Base-by-base conservation (phyloP, 2,329 filamentous ascomycete genomes). In the Hysterium pulicare region DNA sequence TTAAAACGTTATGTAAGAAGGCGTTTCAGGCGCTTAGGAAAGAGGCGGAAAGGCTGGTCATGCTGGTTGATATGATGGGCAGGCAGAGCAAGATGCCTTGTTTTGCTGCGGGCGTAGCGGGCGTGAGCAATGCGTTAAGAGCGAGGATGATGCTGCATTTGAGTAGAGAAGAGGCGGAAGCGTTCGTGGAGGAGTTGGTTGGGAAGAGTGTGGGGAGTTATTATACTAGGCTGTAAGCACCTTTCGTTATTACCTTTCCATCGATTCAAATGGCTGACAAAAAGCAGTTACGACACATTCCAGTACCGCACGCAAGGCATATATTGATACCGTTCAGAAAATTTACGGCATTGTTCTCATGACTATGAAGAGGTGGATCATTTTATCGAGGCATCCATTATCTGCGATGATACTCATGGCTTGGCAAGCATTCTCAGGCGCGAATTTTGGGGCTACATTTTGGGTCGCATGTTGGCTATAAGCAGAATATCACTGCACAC, bases 261-360 rank as follows among this genome's bases (percentile, higher is more conserved):
- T 15, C 9, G 9, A 5, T 23, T 17, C 7, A 23, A 17, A 16
- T 34, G 11, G 41, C 51, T 64, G 38, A 59, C 42, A 22, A 10
- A 4, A 28, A 30, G 8, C 48, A 88, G 85, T 68, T 89, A 90
- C 60, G 86, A 90, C 68, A 88, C 86, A 48, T 91, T 90, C 72
- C 87, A 91, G 72, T 91, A 91, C 70, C 81, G 87, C 59, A 90
- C 87, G 26, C 87, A 91, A 69, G 87, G 87, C 54, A 91, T 91
- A 68, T 91, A 91, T 68, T 91, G 78, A 69, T n/a, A n/a, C n/a
- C n/a, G n/a, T n/a, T n/a, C n/a, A n/a, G n/a, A n/a, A n/a, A n/a
- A n/a, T n/a, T n/a, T n/a, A n/a, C n/a, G n/a, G n/a, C n/a, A n/a
- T n/a, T n/a, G n/a, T n/a, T n/a, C n/a, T n/a, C n/a, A n/a, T n/a